Conservation (phyloP, 305 asterid species). For the Solanum hybrid region DNA sequence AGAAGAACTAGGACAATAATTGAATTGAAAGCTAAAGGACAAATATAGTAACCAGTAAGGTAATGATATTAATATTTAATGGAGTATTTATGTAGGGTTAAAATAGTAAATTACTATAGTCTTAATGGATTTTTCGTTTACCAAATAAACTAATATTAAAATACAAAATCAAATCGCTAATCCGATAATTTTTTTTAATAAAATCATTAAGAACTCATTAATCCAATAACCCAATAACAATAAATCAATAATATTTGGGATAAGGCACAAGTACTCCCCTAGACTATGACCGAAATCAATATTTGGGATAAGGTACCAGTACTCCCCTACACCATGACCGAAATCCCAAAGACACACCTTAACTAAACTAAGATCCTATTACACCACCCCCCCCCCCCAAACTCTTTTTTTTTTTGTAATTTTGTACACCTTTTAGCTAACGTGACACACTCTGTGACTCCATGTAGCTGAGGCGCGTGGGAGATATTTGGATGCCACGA, state of each 20-base stretch:
- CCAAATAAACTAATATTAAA: not conserved
- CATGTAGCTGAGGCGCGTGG: too few species aligned
- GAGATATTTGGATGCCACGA: too few species aligned
- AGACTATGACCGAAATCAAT: not conserved
- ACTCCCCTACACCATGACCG: too few species aligned
- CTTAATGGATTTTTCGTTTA: not conserved
- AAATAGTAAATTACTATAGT: not conserved
- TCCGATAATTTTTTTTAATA: too few species aligned
- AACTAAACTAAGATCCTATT: not conserved
- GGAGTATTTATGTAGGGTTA: not conserved
- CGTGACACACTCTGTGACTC: too few species aligned
- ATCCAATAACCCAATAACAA: not conserved
- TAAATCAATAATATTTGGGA: not conserved
- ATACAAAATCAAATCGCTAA: not conserved
- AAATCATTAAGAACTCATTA: not conserved
- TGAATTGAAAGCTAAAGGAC: not conserved
- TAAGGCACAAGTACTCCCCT: not conserved
- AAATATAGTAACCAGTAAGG: not conserved
- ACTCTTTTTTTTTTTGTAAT: too few species aligned
- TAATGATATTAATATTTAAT: too few species aligned
- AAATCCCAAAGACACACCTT: not conserved
- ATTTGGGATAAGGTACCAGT: too few species aligned
- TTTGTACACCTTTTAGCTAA: too few species aligned
- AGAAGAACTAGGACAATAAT: not conserved
- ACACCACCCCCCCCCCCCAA: not conserved